Percentiles rank a stretch among this genome's conserved stretches.
Evolutionary conservation across 2,329 filamentous ascomycete species (phyloP).

Genomic region (Lojkania enalia): DNA sequence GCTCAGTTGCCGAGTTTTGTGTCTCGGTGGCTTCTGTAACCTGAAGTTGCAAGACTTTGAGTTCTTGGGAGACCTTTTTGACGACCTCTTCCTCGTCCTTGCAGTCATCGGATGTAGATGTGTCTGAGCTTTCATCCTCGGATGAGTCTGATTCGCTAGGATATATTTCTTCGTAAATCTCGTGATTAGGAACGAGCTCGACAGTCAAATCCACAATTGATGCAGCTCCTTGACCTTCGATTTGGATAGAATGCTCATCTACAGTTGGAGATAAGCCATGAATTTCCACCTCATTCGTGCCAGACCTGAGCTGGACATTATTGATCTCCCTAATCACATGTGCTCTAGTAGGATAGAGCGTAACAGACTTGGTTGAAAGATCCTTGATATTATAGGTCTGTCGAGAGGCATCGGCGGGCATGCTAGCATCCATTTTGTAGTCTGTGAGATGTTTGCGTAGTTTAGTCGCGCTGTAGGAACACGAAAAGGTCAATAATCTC

Average conservation of each 20-base stretch:
- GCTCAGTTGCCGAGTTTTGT: constrained; percentile 22
- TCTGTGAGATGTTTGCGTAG: background rate
- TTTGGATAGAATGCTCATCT: constrained; percentile 61
- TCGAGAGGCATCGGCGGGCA: constrained; percentile 10
- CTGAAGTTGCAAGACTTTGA: constrained; percentile 21
- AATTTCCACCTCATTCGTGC: constrained; percentile 61
- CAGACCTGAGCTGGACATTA: constrained; percentile 57
- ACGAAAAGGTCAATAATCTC: background rate
- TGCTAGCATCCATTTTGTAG: constrained; percentile 1
- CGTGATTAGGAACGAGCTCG: constrained; percentile 59
- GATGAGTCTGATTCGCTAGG: constrained; percentile 50
- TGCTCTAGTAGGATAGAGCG: constrained; percentile 64
- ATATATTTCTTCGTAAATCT: constrained; percentile 60
- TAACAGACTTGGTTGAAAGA: constrained; percentile 63
- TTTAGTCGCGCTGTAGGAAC: background rate
- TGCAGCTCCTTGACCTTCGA: constrained; percentile 61
- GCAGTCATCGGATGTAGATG: constrained; percentile 46
- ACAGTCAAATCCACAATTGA: constrained; percentile 66
- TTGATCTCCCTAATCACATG: constrained; percentile 64
- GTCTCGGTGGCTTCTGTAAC: constrained; percentile 26
- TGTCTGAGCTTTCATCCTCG: constrained; percentile 31
- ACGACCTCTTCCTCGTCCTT: constrained; percentile 56
- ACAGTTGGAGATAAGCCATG: constrained; percentile 58
- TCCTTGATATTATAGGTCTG: constrained; percentile 50
- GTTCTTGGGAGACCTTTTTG: constrained; percentile 16